Percentiles rank a stretch among this genome's conserved stretches.
Conservation (phyloP, 176 grass and related monocot species). For the Oryza australiensis region DNA sequence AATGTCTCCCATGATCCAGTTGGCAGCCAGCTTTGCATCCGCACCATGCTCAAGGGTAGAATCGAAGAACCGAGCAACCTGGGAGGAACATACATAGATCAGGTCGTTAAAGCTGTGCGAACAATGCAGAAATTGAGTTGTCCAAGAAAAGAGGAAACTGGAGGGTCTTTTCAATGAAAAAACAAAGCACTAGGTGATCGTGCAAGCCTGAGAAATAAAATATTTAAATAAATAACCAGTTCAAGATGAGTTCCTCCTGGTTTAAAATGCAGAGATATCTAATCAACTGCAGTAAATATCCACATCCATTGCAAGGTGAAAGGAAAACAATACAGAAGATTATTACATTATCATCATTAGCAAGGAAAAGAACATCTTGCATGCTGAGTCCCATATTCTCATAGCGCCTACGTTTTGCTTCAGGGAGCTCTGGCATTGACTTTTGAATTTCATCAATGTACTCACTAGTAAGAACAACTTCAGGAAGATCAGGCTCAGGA, state of each 20-base stretch:
- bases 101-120: slow-evolving; percentile 24
- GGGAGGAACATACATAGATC: slow-evolving; percentile 28
- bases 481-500: slow-evolving; percentile 92
- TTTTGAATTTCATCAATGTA: slow-evolving; percentile 70
- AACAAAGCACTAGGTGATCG: not conserved
- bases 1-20: slow-evolving; percentile 98
- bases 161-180: not conserved
- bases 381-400: slow-evolving; percentile 86
- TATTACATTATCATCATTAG: slow-evolving; percentile 84
- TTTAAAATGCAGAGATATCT: not conserved
- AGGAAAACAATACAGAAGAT: slow-evolving; percentile 19
- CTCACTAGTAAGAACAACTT: slow-evolving; percentile 73
- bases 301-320: slow-evolving; percentile 9
- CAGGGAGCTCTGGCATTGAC: slow-evolving; percentile 87
- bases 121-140: slow-evolving; percentile 18
- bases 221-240: not conserved
- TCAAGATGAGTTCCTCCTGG: not conserved
- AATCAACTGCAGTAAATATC: slow-evolving; percentile 16
- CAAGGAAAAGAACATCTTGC: slow-evolving; percentile 98
- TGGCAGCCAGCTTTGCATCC: slow-evolving; percentile 83
- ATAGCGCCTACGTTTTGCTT: slow-evolving; percentile 91
- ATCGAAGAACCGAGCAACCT: slow-evolving; percentile 94
- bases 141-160: not conserved
- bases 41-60: slow-evolving; percentile 71
- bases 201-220: slow-evolving; percentile 14